These are phyloP conservation scores for Meyerozyma sp. DNA, from an alignment of 1,139 yeast genomes.

Conservation along the genomic window DNA sequence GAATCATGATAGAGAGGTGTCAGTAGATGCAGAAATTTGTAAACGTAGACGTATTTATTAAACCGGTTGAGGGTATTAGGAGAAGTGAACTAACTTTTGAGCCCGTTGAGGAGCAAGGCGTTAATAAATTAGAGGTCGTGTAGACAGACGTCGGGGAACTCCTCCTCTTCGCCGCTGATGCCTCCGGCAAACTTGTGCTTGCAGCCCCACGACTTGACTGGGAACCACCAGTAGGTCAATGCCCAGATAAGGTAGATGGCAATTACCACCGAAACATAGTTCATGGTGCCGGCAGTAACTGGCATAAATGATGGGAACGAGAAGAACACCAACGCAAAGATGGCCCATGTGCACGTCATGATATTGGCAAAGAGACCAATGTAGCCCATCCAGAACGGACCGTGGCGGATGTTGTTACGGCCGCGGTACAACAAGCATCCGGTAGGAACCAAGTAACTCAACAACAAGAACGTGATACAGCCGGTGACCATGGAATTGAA, in stretches of 20 bases:
- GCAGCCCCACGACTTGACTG: slow-evolving; percentile 34
- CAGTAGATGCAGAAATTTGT: slow-evolving; percentile 41
- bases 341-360: slow-evolving; percentile 52
- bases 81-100: not conserved
- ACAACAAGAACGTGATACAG: slow-evolving; percentile 46
- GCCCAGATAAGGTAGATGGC: slow-evolving; percentile 51
- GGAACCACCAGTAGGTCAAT: slow-evolving; percentile 54
- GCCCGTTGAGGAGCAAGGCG: slow-evolving; percentile 2
- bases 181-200: slow-evolving; percentile 43
- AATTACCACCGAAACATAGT: slow-evolving; percentile 65
- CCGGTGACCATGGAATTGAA: slow-evolving; percentile 54
- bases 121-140: slow-evolving; percentile 12
- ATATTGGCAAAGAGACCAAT: slow-evolving; percentile 54
- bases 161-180: slow-evolving; percentile 36
- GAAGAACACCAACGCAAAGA: slow-evolving; percentile 57
- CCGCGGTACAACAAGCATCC: slow-evolving; percentile 50
- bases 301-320: slow-evolving; percentile 68
- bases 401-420: slow-evolving; percentile 56
- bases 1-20: slow-evolving; percentile 48
- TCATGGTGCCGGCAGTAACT: slow-evolving; percentile 57
- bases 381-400: slow-evolving; percentile 59
- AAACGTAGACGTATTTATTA: not conserved
- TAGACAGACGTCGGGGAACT: slow-evolving; percentile 42
- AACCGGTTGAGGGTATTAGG: not conserved
- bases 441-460: slow-evolving; percentile 49